Conservation (phyloP, 2,329 filamentous ascomycete species). For the Ophiostoma sp. region DNA sequence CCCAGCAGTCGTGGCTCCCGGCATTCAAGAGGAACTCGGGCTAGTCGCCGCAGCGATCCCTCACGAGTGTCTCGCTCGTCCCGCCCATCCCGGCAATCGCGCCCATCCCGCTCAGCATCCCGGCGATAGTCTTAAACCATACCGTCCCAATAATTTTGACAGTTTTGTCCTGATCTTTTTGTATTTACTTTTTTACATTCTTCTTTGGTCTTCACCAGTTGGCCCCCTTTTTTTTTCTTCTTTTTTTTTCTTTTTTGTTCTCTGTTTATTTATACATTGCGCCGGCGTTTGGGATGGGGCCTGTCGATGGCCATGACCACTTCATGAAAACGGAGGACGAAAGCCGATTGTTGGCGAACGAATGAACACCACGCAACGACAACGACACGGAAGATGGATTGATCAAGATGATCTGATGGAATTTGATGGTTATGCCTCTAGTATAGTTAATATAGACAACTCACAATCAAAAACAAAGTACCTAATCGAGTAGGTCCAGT, state of each 20-base stretch:
- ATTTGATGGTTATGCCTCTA: background rate
- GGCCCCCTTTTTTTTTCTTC: background rate
- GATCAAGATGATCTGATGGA: background rate
- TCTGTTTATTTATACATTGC: slow-evolving; percentile 19
- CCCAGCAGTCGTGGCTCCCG: slow-evolving; percentile 33
- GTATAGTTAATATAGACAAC: background rate
- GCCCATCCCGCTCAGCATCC: slow-evolving; percentile 15
- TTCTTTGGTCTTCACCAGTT: slow-evolving; percentile 2
- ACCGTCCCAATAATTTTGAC: slow-evolving; percentile 1
- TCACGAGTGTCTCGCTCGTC: slow-evolving; percentile 30
- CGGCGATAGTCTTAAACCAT: slow-evolving; percentile 6
- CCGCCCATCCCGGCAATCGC: slow-evolving; percentile 23
- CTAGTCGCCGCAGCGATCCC: slow-evolving; percentile 29
- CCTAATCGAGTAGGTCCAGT: too few relatives aligned
- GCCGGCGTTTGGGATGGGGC: slow-evolving; percentile 20
- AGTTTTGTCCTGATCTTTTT: slow-evolving; percentile 2
- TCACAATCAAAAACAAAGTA: background rate
- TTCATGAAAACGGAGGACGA: slow-evolving; percentile 10
- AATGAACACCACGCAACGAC: slow-evolving; percentile 7
- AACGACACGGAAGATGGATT: background rate
- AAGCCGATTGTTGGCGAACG: background rate
- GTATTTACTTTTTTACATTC: slow-evolving; percentile 14
- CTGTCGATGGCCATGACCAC: slow-evolving; percentile 13
- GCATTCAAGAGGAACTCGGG: slow-evolving; percentile 26
- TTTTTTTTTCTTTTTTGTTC: slow-evolving; percentile 12